Base-by-base conservation (phyloP, 2,329 filamentous ascomycete genomes). In the Calcarisporium arbuscula region DNA sequence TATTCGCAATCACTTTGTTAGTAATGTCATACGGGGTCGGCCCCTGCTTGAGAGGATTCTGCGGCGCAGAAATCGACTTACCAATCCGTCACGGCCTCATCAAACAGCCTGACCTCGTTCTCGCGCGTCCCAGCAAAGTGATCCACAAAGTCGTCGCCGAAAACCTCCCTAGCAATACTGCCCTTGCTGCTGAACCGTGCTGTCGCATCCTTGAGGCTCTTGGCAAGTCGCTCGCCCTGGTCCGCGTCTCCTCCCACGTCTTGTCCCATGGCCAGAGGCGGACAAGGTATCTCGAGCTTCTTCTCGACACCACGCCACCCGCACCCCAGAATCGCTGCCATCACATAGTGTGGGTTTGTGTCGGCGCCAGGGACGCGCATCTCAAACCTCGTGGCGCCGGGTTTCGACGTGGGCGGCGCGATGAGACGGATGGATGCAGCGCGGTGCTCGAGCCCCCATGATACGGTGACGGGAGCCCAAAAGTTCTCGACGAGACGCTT, bases 401-500 rank as follows among this genome's bases (percentile, higher is more conserved):
- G 70, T 45, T 87, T 90, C 21, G 83, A 75, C 0, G 85, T 92
- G 0, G 92, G 90, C 10, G 90, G 90, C 0, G 86, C 79, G 46
- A 98, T 95, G 21, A 98, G 63, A 14, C 92, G 77, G 45, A 98
- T 83, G 0, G 85, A 94, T 1, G 92, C 90, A 5, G 88, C 89
- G 41, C 92, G 85, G 58, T 98, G 90, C 61, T 96, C 92, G 5
- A 95, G 66, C 1, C 92, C 92, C 92, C 92, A 98, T 0, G 87
- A 95, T 0, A 96, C 92, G 0, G 90, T 95, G 6, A 98, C 92
- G 0, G 92, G 92, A 0, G 92, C 92, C 92, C 92, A 98, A 64
- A 95, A 96, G 64, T 96, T 96, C 67, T 98, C 92, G 3, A 98
- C 92, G 1, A 98, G 74, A 4, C 92, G 82, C 65, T 98, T 98